Conservation (phyloP, 768 basidiomycete genomes). For the Crepidotus variabilis region DNA sequence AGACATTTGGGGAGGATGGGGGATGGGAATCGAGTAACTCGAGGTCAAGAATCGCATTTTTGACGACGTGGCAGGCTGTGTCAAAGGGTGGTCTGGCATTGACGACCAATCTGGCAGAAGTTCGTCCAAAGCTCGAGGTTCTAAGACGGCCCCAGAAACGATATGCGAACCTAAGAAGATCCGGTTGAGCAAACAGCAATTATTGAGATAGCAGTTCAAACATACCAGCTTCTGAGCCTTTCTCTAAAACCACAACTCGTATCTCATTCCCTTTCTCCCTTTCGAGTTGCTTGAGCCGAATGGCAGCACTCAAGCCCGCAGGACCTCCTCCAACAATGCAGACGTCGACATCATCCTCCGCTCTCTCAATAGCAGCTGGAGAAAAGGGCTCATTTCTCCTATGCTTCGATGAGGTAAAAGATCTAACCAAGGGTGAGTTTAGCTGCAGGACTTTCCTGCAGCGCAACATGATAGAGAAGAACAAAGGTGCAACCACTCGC, state of each 20-base stretch:
- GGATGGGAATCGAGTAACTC: constrained; percentile 70
- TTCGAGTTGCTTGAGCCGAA: constrained; percentile 91
- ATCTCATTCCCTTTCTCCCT: constrained; percentile 74
- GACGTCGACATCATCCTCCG: constrained; percentile 91
- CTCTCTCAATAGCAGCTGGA: constrained; percentile 66
- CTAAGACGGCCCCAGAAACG: constrained; percentile 92
- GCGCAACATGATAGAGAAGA: neutral
- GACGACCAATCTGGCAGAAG: constrained; percentile 83
- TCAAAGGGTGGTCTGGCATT: constrained; percentile 66
- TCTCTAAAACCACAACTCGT: constrained; percentile 92
- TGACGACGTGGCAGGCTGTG: constrained; percentile 72
- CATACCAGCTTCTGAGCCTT: constrained; percentile 86
- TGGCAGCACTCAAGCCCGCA: constrained; percentile 94
- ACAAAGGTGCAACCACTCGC: neutral
- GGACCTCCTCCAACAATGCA: constrained; percentile 97
- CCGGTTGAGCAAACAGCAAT: neutral
- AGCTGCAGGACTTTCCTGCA: neutral
- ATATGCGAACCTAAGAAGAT: constrained; percentile 76
- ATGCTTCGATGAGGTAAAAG: constrained; percentile 6
- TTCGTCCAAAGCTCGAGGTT: constrained; percentile 87
- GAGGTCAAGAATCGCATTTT: constrained; percentile 84
- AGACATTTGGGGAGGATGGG: constrained; percentile 95
- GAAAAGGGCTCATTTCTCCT: constrained; percentile 33
- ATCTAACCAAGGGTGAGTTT: neutral
- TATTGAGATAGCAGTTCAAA: neutral